These are phyloP conservation scores for Serendipita sp. DNA, from an alignment of 768 basidiomycete species.

Conservation along the genomic window DNA sequence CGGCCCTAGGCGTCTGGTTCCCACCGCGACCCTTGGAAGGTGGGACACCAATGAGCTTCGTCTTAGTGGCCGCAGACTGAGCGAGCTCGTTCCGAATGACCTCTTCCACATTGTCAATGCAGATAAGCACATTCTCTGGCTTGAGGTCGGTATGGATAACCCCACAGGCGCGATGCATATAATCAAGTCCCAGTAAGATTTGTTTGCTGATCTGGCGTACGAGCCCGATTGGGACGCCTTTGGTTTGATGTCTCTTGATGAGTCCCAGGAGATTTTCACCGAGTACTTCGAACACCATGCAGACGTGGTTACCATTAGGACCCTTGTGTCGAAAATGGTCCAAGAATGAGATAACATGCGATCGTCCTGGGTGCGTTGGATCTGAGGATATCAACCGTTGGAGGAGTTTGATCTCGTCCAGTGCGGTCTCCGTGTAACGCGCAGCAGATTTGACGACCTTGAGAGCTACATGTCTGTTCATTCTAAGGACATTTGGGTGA, in stretches of 20 bases:
- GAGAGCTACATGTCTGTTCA: conserved; percentile 92
- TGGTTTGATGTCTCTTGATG: conserved; percentile 96
- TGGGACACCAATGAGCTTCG: conserved; percentile 79
- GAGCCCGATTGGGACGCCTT: conserved; percentile 84
- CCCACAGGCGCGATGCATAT: conserved; percentile 93
- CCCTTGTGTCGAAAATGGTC: conserved; percentile 96
- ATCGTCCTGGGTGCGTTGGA: conserved; percentile 69
- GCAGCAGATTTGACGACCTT: conserved; percentile 98
- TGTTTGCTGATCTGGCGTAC: conserved; percentile 97
- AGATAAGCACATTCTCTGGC: conserved; percentile 94
- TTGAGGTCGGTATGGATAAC: conserved; percentile 93
- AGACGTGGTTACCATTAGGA: conserved; percentile 92
- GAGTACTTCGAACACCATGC: conserved; percentile 98
- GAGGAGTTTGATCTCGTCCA: conserved; percentile 97
- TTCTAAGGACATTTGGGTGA: conserved; percentile 29
- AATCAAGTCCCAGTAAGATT: conserved; percentile 85
- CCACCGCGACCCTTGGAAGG: conserved; percentile 86
- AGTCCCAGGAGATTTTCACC: conserved; percentile 92
- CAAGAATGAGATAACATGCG: conserved; percentile 92
- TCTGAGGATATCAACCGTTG: conserved; percentile 82
- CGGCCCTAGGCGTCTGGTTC: conserved; percentile 83
- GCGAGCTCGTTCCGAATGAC: conserved; percentile 77
- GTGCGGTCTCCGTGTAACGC: conserved; percentile 91
- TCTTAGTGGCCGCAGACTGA: conserved; percentile 30
- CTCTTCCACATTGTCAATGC: conserved; percentile 88